Percentiles rank a stretch among this genome's conserved stretches.
These are phyloP conservation scores for Tetragonia tetragonoides DNA, from an alignment of 148 eudicot genomes.

Conservation along the genomic window DNA sequence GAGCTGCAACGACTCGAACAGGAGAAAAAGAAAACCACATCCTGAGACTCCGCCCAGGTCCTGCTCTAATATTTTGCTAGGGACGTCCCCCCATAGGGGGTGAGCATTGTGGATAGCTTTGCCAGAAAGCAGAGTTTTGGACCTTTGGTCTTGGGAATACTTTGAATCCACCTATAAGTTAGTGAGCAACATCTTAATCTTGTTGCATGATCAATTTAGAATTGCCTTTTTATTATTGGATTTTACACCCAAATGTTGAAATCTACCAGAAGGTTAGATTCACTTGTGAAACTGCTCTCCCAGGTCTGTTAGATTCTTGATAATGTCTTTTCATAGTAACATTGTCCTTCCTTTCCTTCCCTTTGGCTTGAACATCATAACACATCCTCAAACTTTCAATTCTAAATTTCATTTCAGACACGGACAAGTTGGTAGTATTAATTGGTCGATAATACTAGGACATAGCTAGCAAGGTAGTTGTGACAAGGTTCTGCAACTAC, in stretches of 20 bases:
- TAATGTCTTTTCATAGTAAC: not conserved
- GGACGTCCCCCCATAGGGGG: not conserved
- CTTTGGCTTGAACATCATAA: too few species aligned
- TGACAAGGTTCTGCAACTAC: too few species aligned
- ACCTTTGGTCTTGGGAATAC: not conserved
- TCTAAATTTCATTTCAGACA: too few species aligned
- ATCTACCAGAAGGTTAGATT: not conserved
- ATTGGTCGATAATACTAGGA: too few species aligned
- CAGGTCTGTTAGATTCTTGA: not conserved
- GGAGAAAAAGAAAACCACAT: conserved; percentile 49
- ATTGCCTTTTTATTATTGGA: not conserved
- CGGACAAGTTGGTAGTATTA: too few species aligned
- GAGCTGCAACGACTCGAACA: conserved; percentile 78
- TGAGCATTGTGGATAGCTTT: not conserved
- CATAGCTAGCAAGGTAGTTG: too few species aligned
- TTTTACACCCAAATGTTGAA: not conserved
- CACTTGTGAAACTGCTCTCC: not conserved
- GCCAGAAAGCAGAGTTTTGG: conserved; percentile 5
- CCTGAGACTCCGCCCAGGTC: conserved; percentile 17
- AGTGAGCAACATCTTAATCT: not conserved
- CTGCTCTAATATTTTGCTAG: conserved; percentile 2
- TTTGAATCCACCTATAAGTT: not conserved
- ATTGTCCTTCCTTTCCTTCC: too few species aligned
- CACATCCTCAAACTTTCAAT: too few species aligned
- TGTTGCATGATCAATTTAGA: not conserved